Percentiles rank a stretch among this genome's conserved stretches.
Evolutionary conservation across 306 rosid genomes (phyloP).

Genomic region (Quercus variabilis): DNA sequence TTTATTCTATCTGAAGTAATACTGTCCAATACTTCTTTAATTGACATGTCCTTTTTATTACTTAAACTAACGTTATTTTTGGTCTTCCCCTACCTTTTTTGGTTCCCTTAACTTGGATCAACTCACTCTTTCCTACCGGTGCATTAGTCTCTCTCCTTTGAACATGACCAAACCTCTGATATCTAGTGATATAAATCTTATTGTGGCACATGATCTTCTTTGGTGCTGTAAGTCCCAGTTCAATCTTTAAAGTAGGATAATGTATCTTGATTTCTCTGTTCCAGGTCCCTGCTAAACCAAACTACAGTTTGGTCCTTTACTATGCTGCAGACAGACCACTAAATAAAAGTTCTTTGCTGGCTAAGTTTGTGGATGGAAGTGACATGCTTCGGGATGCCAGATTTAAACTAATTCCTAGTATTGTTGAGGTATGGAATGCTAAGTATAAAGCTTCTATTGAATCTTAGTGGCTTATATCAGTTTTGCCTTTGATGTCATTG

Average conservation of each 20-base stretch:
- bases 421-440: conserved; percentile 58
- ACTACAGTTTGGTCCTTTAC: conserved; percentile 82
- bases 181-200: neutral
- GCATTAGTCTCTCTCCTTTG: too few species aligned
- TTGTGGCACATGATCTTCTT: neutral
- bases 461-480: neutral
- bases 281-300: conserved; percentile 98
- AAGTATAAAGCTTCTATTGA: conserved; percentile 16
- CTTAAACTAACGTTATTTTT: too few species aligned
- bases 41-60: too few species aligned
- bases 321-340: conserved; percentile 79
- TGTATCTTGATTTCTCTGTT: conserved; percentile 8
- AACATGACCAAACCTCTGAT: too few species aligned
- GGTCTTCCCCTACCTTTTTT: too few species aligned
- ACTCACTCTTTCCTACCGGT: too few species aligned
- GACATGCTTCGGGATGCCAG: conserved; percentile 74
- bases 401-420: conserved; percentile 94
- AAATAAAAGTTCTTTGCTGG: conserved; percentile 63
- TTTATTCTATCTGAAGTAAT: too few species aligned
- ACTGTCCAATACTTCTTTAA: too few species aligned
- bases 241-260: conserved; percentile 14
- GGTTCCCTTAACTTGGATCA: too few species aligned
- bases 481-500: conserved; percentile 4
- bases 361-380: conserved; percentile 73
- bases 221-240: neutral